Conservation (phyloP, 2,329 filamentous ascomycete species). For the Colletotrichum scovillei region DNA sequence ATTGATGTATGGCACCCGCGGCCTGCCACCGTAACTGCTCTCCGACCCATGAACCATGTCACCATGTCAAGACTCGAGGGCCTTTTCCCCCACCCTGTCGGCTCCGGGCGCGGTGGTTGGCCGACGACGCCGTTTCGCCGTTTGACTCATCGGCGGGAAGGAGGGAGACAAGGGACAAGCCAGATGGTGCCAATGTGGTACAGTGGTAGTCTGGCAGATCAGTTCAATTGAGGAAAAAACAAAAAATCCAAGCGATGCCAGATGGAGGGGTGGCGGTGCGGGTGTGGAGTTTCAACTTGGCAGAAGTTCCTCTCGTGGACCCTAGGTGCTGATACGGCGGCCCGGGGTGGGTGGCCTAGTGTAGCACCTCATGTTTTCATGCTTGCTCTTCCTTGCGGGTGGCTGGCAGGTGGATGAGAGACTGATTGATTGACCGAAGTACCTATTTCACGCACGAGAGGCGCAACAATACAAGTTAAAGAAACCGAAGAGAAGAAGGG, state of each 20-base stretch:
- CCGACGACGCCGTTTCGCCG: slow-evolving; percentile 1
- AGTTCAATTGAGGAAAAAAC: not conserved
- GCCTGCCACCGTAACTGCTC: not conserved
- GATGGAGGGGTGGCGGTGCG: slow-evolving; percentile 9
- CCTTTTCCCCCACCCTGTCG: not conserved
- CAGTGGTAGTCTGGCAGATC: not conserved
- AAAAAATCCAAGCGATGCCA: not conserved
- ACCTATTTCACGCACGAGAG: not conserved
- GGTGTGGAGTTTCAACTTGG: slow-evolving; percentile 29
- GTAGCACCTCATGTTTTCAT: not conserved
- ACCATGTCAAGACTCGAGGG: not conserved
- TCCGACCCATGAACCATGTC: not conserved
- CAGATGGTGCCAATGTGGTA: not conserved
- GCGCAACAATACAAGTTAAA: not conserved
- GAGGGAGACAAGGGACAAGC: not conserved
- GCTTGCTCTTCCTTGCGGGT: not conserved
- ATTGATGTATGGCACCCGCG: not conserved
- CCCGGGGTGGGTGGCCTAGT: not conserved
- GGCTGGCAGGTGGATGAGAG: not conserved
- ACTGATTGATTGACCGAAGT: not conserved
- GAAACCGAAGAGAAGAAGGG: not conserved
- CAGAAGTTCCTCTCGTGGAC: slow-evolving; percentile 34
- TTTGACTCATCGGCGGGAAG: slow-evolving; percentile 28
- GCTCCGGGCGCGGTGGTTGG: slow-evolving; percentile 9
- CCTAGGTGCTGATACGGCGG: slow-evolving; percentile 11